Evolutionary conservation across 257 asterid species (phyloP).

Genomic region (Parsonsia alboflavescens): DNA sequence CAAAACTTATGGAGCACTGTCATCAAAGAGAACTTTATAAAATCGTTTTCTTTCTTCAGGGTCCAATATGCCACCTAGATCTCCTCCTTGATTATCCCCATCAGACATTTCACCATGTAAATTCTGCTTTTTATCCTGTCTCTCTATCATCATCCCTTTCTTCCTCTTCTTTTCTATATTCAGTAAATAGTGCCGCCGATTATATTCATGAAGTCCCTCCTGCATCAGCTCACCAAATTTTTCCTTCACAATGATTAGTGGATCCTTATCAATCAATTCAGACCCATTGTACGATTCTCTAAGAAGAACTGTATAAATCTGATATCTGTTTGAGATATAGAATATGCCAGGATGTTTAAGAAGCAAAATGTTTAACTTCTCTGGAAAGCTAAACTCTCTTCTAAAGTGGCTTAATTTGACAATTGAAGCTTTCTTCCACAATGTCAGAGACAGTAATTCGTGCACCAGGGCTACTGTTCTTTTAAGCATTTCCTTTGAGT

Average conservation of each 20-base stretch:
- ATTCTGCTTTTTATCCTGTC: conserved; percentile 30
- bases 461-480: conserved; percentile 67
- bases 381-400: conserved; percentile 70
- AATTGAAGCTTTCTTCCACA: conserved; percentile 81
- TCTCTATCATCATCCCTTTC: conserved; percentile 36
- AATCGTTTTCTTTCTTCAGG: conserved; percentile 83
- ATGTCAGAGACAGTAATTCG: conserved; percentile 65
- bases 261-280: conserved; percentile 72
- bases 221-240: conserved; percentile 87
- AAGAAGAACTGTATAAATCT: conserved; percentile 68
- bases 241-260: conserved; percentile 74
- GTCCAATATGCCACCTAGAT: conserved; percentile 76
- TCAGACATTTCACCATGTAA: conserved; percentile 21
- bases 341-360: conserved; percentile 87
- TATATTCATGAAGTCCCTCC: conserved; percentile 82
- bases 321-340: conserved; percentile 71
- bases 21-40: conserved; percentile 67
- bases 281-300: conserved; percentile 72
- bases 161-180: conserved; percentile 71
- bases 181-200: conserved; percentile 53
- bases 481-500: conserved; percentile 66
- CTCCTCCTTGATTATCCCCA: conserved; percentile 44
- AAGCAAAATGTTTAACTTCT: conserved; percentile 60
- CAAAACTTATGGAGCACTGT: conserved; percentile 35
- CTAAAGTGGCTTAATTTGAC: conserved; percentile 64